A percentile compares a stretch with the other conserved stretches of the same genome.
Evolutionary conservation across 2,329 filamentous ascomycete genomes (phyloP).

Genomic region (Metarhizium anisopliae): DNA sequence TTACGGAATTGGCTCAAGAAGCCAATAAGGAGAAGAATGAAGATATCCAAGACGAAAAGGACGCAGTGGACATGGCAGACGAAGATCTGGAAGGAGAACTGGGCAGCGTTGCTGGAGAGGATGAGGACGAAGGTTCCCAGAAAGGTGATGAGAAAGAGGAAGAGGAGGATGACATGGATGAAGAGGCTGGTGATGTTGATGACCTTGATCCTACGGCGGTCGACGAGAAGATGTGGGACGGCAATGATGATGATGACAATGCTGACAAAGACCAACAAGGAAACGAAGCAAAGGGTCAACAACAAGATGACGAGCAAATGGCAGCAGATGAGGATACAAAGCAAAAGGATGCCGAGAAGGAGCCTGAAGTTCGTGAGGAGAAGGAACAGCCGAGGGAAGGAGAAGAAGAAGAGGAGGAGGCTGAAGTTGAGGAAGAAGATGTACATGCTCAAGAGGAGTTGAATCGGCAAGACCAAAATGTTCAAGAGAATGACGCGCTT

Average conservation of each 20-base stretch:
- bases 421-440: slow-evolving; percentile 52
- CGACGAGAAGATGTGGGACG: slow-evolving; percentile 99
- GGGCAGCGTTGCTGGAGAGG: slow-evolving; percentile 53
- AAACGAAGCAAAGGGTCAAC: slow-evolving; percentile 61
- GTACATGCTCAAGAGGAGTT: slow-evolving; percentile 45
- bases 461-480: slow-evolving; percentile 60
- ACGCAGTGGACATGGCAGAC: slow-evolving; percentile 86
- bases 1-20: slow-evolving; percentile 85
- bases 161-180: slow-evolving; percentile 69
- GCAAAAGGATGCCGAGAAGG: slow-evolving; percentile 33
- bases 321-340: slow-evolving; percentile 50
- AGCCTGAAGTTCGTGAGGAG: slow-evolving; percentile 34
- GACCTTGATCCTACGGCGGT: slow-evolving; percentile 82
- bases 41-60: slow-evolving; percentile 70
- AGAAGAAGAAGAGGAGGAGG: slow-evolving; percentile 45
- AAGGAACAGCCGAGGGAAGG: slow-evolving; percentile 19
- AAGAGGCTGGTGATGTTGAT: slow-evolving; percentile 84
- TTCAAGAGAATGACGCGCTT: slow-evolving; percentile 72
- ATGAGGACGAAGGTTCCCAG: slow-evolving; percentile 51
- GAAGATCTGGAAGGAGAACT: slow-evolving; percentile 85
- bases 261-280: slow-evolving; percentile 76
- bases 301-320: slow-evolving; percentile 54
- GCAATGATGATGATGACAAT: slow-evolving; percentile 66
- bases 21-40: slow-evolving; percentile 55
- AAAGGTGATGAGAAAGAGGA: slow-evolving; percentile 56